These are phyloP conservation scores for Fomitopsis palustris DNA, from an alignment of 1,284 basidiomycete species.

Conservation along the genomic window DNA sequence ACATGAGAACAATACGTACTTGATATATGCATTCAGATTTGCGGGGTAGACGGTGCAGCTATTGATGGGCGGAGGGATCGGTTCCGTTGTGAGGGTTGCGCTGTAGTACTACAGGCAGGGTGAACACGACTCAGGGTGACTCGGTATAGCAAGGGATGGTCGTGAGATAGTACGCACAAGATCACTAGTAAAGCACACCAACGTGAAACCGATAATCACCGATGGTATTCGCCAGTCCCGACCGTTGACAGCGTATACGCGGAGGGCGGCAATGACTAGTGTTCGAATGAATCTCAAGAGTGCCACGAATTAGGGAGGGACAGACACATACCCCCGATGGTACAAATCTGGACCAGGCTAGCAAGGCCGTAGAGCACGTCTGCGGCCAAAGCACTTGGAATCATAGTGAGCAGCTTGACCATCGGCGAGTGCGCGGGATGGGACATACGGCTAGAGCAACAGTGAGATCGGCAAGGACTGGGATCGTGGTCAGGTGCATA, in stretches of 20 bases:
- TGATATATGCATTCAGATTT: background rate
- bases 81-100: background rate
- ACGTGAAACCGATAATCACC: background rate
- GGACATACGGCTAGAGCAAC: background rate
- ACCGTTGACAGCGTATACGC: background rate
- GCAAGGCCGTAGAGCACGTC: background rate
- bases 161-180: background rate
- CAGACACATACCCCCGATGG: background rate
- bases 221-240: background rate
- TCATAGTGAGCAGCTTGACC: background rate
- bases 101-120: background rate
- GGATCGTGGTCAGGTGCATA: background rate
- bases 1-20: background rate
- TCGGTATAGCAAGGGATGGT: too few relatives aligned
- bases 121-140: background rate
- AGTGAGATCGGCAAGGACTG: too few relatives aligned
- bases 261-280: background rate
- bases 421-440: background rate
- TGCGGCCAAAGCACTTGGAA: background rate
- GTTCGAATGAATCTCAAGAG: background rate
- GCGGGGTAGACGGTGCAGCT: background rate
- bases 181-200: background rate
- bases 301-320: background rate
- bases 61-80: background rate
- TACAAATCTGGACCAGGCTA: background rate